Base-by-base conservation (phyloP, 371 early-diverging fungal species). In the Sporodiniella umbellata region DNA sequence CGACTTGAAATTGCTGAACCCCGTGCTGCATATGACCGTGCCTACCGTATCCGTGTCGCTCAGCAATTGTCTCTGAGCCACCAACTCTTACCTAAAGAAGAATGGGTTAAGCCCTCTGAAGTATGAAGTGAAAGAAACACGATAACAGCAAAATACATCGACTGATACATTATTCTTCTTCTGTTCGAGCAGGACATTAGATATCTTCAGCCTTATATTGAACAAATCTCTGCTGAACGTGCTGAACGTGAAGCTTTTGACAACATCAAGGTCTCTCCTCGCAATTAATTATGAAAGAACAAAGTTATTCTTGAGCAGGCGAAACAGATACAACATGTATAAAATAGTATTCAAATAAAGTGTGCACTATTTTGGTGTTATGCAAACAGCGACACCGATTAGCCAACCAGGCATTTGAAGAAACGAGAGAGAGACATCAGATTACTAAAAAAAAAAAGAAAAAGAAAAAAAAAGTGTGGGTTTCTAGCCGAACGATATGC, bases 131-230 rank as follows among this genome's bases (percentile, higher is more conserved):
- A 8, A 12, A 39, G 18, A 39, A 11, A 35, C 22, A 24, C 15
- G 43, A 22, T 37, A 30, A 17, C 7, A 42, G 42, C 23, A 53
- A 44, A 43, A 25, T 31, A 28, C 17, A 17, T 22, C 14, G 26
- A 50, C 12, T 23, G 12, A 11, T 25, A 48, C 43, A 7, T n/a
- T n/a, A 38, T 26, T 45, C 11, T 35, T 21, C 52, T 4, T 28
- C 7, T 28, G 30, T 28, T 60, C 81, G 76, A 92, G 92, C 78
- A 70, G 71, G 72, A 72, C 53, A 56, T 64, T 56, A 79, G 88
- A 60, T 96, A 97, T 80, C 84, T 96, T 48, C 77, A 78, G 49
- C 95, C 95, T 23, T 63, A 88, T 62, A 80, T 97, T 60, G 85
- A 88, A 42, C 82, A 89, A 66, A 91, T 95, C 45, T 81, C 89